Evolutionary conservation across 139 green algal genomes (phyloP).

Genomic region (Chlorokybus atmophyticus): DNA sequence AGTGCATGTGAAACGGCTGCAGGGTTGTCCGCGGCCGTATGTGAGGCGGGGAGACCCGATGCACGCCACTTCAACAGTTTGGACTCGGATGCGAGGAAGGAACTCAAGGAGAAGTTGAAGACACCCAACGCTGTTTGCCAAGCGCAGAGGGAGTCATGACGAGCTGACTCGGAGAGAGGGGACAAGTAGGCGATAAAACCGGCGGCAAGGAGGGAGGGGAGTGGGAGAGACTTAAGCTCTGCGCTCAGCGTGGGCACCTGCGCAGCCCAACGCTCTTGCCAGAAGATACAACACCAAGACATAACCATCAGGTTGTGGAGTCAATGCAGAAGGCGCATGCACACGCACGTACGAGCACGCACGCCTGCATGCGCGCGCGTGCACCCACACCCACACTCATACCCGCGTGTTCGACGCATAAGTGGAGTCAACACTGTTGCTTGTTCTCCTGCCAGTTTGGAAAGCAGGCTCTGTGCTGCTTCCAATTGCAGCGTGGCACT

Average conservation of each 20-base stretch:
- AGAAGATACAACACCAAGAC: no score
- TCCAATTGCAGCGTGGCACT: constrained; percentile 50
- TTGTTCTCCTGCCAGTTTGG: constrained; percentile 58
- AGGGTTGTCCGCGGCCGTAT: constrained; percentile 55
- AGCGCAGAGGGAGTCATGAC: constrained; percentile 13
- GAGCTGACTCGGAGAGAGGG: constrained; percentile 36
- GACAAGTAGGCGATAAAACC: constrained; percentile 54
- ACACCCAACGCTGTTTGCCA: constrained; percentile 10
- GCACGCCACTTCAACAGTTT: constrained; percentile 63
- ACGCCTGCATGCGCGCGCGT: no score
- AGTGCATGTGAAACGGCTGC: constrained; percentile 52
- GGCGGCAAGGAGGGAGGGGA: constrained; percentile 34
- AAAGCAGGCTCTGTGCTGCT: constrained; percentile 47
- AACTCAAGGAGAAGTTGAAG: no score
- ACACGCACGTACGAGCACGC: no score
- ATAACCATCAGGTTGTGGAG: no score
- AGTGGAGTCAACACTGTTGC: no score
- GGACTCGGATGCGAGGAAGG: no score
- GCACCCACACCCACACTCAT: no score
- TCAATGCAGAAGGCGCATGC: no score
- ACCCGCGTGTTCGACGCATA: no score
- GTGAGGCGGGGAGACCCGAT: constrained; percentile 51
- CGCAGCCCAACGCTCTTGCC: constrained; percentile 49
- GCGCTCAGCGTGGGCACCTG: constrained; percentile 35
- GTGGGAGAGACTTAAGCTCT: constrained; percentile 37